A percentile compares a stretch with the other conserved stretches of the same genome.
Evolutionary conservation across 768 basidiomycete genomes (phyloP).

Genomic region (Auriscalpium vulgare): DNA sequence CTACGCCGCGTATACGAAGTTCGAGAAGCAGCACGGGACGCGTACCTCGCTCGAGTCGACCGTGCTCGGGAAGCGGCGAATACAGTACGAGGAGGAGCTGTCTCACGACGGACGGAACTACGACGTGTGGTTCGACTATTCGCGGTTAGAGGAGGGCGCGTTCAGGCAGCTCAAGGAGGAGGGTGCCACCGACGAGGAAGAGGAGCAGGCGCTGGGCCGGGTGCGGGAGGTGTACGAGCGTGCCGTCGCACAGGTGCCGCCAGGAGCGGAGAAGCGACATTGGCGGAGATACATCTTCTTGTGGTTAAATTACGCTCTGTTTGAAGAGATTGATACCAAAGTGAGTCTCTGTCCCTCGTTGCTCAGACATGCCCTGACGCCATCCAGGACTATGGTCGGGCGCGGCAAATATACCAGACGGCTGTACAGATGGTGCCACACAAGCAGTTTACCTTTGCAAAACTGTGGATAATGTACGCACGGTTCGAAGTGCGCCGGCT

Average conservation of each 20-base stretch:
- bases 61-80: slow-evolving; percentile 93
- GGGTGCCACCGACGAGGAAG: slow-evolving; percentile 64
- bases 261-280: slow-evolving; percentile 86
- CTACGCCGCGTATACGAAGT: slow-evolving; percentile 92
- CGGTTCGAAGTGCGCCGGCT: slow-evolving; percentile 85
- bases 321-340: slow-evolving; percentile 95
- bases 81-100: slow-evolving; percentile 97
- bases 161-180: slow-evolving; percentile 67
- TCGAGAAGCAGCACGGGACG: slow-evolving; percentile 96
- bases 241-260: slow-evolving; percentile 92
- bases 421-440: slow-evolving; percentile 87
- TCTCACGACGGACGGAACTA: slow-evolving; percentile 89
- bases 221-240: slow-evolving; percentile 94
- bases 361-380: not conserved
- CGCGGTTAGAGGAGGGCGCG: slow-evolving; percentile 87
- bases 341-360: slow-evolving; percentile 29
- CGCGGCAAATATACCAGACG: slow-evolving; percentile 89
- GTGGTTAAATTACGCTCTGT: slow-evolving; percentile 93
- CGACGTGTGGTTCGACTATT: slow-evolving; percentile 97
- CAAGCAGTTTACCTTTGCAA: slow-evolving; percentile 95
- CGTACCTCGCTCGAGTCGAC: slow-evolving; percentile 84
- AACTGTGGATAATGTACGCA: slow-evolving; percentile 90
- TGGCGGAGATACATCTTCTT: slow-evolving; percentile 88
- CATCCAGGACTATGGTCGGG: slow-evolving; percentile 68
- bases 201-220: slow-evolving; percentile 50